Evolutionary conservation across 2,329 filamentous ascomycete species (phyloP).

Genomic region (Acrodontium crateriforme): DNA sequence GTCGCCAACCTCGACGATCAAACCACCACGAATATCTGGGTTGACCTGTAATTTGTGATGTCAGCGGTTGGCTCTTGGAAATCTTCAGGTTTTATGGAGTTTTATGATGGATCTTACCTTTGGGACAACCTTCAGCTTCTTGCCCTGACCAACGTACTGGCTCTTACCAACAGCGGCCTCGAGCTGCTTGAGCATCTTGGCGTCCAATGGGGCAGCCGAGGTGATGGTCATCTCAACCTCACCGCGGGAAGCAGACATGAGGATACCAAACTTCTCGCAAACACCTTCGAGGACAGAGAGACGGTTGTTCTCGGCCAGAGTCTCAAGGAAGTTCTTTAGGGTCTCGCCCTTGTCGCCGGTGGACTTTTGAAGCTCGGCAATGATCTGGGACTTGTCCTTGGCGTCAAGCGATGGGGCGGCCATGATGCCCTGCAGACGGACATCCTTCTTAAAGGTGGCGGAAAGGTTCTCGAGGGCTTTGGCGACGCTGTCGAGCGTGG

Average conservation of each 20-base stretch:
- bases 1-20: conserved; percentile 93
- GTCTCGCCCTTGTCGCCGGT: conserved; percentile 64
- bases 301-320: conserved; percentile 93
- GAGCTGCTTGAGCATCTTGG: conserved; percentile 70
- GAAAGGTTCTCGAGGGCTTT: conserved; percentile 61
- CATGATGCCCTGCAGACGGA: conserved; percentile 67
- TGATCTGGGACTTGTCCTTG: conserved; percentile 72
- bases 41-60: conserved; percentile 61
- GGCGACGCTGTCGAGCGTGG: conserved; percentile 70
- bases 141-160: conserved; percentile 71
- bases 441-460: conserved; percentile 63
- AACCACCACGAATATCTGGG: conserved; percentile 83
- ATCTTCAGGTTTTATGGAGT: no score
- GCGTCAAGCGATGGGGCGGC: conserved; percentile 62
- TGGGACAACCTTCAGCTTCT: conserved; percentile 96
- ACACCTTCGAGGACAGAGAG: conserved; percentile 70
- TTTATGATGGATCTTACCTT: conserved; percentile 35
- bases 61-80: no score
- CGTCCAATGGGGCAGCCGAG: conserved; percentile 80
- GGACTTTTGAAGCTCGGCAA: conserved; percentile 78
- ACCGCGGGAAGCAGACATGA: conserved; percentile 80
- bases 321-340: conserved; percentile 83
- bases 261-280: conserved; percentile 68
- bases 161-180: conserved; percentile 85
- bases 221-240: conserved; percentile 91